Evolutionary conservation across 225 moss, liverwort and hornwort genomes (phyloP), one percentile per base, ranked within the genome.

Genomic region (Sphagnum contortum): DNA sequence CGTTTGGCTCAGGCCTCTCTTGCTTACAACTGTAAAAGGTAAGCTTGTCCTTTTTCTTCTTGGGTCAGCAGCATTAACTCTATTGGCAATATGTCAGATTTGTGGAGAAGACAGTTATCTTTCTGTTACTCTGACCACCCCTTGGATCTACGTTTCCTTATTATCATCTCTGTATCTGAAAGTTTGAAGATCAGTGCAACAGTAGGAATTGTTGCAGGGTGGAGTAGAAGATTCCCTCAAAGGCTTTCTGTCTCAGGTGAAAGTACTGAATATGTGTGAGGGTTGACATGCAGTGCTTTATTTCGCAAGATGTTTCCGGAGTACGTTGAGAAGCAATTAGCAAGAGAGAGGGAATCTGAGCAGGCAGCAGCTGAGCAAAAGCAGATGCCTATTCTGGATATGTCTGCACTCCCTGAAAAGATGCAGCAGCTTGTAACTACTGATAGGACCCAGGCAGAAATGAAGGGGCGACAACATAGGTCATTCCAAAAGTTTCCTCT

Each of bases 251-350:
- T 52, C 51, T 52, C 51, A 52, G 51, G 9, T 5, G 51, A 5
- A 52, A 5, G 52, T 9, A 48, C 62, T 61, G 12, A 69, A 3
- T 62, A 11, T 53, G 2, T 9, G 6, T 59, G 14, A 48, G 12
- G 14, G 5, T 45, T 47, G 45, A 72, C 66, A 65, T 72, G 51
- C 90, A 98, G 98, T 80, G 80, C 82, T 52, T 84, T 88, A 61
- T 98, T 98, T 68, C 91, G 98, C 48, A 90, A 71, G 71, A 93
- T 98, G 93, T 98, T 98, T 55, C 98, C 98, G 50, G 98, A 98
- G 59, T 98, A 93, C 9, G 85, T 93, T 59, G 90, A 98, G 72
- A 91, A 98, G 68, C 90, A 92, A 77, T 64, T 85, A 72, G 96
- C 92, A 74, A 90, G 83, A 78, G 90, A 93, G 82, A 87, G 89